Evolutionary conservation across 805 yeast species (phyloP).

Genomic region (Blastobotrys americana): DNA sequence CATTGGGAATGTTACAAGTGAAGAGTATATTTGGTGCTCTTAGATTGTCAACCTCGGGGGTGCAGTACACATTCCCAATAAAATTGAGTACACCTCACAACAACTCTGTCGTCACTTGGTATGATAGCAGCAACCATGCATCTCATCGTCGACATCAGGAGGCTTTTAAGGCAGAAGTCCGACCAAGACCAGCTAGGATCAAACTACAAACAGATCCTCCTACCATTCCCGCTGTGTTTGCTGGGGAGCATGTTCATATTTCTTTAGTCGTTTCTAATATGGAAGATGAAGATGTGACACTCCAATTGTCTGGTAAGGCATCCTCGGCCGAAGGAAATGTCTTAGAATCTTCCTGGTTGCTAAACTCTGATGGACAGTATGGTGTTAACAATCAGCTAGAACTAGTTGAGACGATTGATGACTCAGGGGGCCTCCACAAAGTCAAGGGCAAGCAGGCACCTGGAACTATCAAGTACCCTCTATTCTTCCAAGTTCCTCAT

Average conservation of each 20-base stretch:
- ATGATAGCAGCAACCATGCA: background rate
- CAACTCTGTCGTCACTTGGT: background rate
- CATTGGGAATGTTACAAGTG: constrained; percentile 23
- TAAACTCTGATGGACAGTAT: too few relatives aligned
- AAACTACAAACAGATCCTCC: constrained; percentile 16
- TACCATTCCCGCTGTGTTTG: constrained; percentile 15
- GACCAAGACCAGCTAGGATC: constrained; percentile 29
- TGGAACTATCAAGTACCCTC: background rate
- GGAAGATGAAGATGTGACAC: constrained; percentile 23
- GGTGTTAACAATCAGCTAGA: too few relatives aligned
- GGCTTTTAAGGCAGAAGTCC: constrained; percentile 6
- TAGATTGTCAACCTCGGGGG: background rate
- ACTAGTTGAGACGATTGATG: too few relatives aligned
- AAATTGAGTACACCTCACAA: background rate
- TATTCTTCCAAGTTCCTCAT: constrained; percentile 2
- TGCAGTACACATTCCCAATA: background rate
- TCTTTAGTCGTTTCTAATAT: constrained; percentile 18
- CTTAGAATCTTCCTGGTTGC: constrained; percentile 10
- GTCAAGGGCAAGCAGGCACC: background rate
- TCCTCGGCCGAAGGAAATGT: constrained; percentile 10
- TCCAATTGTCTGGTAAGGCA: constrained; percentile 15
- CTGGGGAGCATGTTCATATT: constrained; percentile 23
- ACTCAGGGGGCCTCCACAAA: background rate
- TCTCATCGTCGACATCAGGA: constrained; percentile 11
- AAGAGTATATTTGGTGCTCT: background rate